A percentile compares a stretch with the other conserved stretches of the same genome.
Evolutionary conservation across 805 yeast species (phyloP).

Genomic region (Jamesozyma rosinii): DNA sequence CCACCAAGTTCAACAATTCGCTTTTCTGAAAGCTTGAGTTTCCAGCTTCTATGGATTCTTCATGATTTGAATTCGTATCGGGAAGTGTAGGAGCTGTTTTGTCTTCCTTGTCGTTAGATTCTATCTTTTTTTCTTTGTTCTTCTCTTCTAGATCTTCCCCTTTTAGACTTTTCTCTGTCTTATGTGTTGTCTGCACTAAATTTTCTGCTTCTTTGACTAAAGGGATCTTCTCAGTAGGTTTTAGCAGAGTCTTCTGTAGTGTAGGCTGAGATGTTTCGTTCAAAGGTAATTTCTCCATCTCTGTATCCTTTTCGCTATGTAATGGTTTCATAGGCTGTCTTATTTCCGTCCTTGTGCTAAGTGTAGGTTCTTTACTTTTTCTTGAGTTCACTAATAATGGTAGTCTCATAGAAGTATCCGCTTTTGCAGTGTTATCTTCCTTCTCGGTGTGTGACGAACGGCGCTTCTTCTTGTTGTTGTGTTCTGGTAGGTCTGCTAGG

Average conservation of each 20-base stretch:
- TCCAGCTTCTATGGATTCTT: slow-evolving; percentile 2
- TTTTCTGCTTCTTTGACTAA: not conserved
- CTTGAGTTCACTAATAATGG: not conserved
- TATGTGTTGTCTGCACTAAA: not conserved
- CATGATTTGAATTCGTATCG: not conserved
- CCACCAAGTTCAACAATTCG: slow-evolving; percentile 22
- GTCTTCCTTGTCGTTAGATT: not conserved
- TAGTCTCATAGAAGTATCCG: not conserved
- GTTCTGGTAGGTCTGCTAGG: slow-evolving; percentile 26
- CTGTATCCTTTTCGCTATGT: not conserved
- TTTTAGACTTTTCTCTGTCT: not conserved
- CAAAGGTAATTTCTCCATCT: not conserved
- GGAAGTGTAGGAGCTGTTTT: not conserved
- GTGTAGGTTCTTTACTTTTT: not conserved
- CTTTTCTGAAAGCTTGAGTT: slow-evolving; percentile 23
- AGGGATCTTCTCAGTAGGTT: not conserved
- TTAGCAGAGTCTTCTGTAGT: not conserved
- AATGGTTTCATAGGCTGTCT: not conserved
- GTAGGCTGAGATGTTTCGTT: not conserved
- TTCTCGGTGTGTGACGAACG: not conserved
- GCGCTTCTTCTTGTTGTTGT: not conserved
- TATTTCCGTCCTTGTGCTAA: too few relatives aligned
- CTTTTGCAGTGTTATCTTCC: not conserved
- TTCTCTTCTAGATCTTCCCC: too few relatives aligned
- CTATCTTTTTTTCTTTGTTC: too few relatives aligned